phyloP scores from a whole-genome alignment of 2,329 filamentous ascomycete genomes.

The Paradendryphiella salina region DNA sequence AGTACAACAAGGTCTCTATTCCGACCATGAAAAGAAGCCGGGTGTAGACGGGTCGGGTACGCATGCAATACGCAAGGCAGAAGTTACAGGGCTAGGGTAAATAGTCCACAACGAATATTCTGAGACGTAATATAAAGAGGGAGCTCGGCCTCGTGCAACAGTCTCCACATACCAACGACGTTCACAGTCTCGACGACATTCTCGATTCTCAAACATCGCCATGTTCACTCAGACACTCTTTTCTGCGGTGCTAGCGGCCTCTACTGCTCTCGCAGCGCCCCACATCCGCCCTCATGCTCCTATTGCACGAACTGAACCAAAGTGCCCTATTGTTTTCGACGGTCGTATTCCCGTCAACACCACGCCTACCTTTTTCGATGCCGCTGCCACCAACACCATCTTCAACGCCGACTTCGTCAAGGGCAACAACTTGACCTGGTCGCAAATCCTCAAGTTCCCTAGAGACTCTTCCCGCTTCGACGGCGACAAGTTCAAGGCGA shows the following conservation, averaged over 20 bases:
- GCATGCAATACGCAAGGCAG: not conserved
- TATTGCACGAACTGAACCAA: constrained; percentile 21
- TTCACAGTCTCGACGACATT: constrained; percentile 9
- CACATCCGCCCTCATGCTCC: constrained; percentile 3
- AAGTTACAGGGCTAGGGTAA: not conserved
- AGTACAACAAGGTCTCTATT: constrained; percentile 19
- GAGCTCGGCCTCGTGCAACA: not conserved
- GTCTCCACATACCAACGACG: constrained; percentile 3
- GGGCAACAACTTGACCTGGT: constrained; percentile 58
- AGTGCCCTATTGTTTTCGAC: constrained; percentile 46
- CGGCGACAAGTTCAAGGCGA: constrained; percentile 46
- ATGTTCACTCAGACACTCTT: constrained; percentile 34
- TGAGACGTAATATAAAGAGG: constrained; percentile 20
- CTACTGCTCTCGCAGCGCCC: constrained; percentile 34
- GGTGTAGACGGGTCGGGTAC: constrained; percentile 8
- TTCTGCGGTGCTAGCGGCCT: constrained; percentile 26
- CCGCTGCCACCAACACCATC: constrained; percentile 42
- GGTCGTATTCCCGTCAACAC: constrained; percentile 39
- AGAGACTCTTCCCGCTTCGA: constrained; percentile 54
- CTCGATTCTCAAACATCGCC: constrained; percentile 2
- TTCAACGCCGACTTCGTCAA: constrained; percentile 60
- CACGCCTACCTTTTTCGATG: constrained; percentile 39
- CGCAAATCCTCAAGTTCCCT: constrained; percentile 56
- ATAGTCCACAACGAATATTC: not conserved
- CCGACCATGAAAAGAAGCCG: constrained; percentile 19